Percentiles rank a stretch among this genome's conserved stretches.
These are phyloP conservation scores for Ogataea nakhonphanomensis DNA, from an alignment of 805 yeast species.

Conservation along the genomic window DNA sequence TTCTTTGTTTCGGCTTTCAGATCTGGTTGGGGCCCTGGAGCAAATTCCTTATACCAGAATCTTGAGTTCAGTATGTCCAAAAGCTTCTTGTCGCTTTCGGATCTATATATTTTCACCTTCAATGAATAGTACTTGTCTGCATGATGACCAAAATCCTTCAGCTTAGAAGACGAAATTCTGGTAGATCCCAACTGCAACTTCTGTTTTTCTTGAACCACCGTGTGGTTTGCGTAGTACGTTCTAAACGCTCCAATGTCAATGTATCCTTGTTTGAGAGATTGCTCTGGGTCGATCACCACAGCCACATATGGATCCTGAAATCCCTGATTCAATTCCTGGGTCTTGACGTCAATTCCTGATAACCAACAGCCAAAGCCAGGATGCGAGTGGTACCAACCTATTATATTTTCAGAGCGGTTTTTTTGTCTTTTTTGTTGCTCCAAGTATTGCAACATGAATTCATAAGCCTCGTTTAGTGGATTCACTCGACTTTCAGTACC, in stretches of 20 bases:
- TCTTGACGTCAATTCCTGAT: constrained; percentile 87
- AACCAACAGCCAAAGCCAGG: constrained; percentile 98
- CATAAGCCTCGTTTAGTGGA: constrained; percentile 91
- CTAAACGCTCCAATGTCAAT: constrained; percentile 89
- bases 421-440: constrained; percentile 50
- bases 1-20: constrained; percentile 11
- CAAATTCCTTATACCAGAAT: constrained; percentile 44
- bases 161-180: constrained; percentile 46
- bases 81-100: constrained; percentile 46
- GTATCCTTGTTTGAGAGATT: constrained; percentile 55
- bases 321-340: constrained; percentile 79
- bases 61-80: constrained; percentile 42
- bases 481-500: constrained; percentile 96
- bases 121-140: constrained; percentile 66
- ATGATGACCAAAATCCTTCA: constrained; percentile 68
- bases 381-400: constrained; percentile 97
- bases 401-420: constrained; percentile 58
- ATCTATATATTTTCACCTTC: constrained; percentile 57
- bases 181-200: constrained; percentile 10
- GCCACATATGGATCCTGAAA: constrained; percentile 93
- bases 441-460: constrained; percentile 85
- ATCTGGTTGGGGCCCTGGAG: constrained; percentile 15
- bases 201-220: constrained; percentile 4
- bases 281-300: constrained; percentile 79
- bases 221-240: constrained; percentile 43